These are phyloP conservation scores for Periconia macrospinosa DNA, from an alignment of 2,329 filamentous ascomycete species.

Conservation along the genomic window DNA sequence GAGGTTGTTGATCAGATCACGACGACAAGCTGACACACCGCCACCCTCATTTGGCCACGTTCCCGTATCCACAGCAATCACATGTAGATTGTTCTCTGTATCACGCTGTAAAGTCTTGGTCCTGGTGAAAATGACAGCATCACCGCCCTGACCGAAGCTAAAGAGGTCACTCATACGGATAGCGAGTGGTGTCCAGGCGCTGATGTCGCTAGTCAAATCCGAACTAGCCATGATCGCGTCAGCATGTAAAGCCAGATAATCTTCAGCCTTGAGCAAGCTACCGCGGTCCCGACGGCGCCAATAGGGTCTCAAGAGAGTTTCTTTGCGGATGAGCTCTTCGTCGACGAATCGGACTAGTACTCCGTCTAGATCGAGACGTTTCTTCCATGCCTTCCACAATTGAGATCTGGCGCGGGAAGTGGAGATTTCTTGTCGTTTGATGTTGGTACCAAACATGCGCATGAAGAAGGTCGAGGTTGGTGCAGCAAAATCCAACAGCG, in stretches of 20 bases:
- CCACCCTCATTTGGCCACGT: constrained; percentile 49
- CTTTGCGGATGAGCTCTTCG: constrained; percentile 41
- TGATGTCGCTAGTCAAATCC: constrained; percentile 55
- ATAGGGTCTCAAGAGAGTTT: constrained; percentile 39
- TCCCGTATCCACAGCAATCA: constrained; percentile 46
- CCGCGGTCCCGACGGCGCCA: constrained; percentile 44
- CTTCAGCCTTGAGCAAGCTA: constrained; percentile 39
- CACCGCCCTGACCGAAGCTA: constrained; percentile 57
- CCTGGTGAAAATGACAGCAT: constrained; percentile 54
- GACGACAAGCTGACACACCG: constrained; percentile 46
- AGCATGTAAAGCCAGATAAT: constrained; percentile 46
- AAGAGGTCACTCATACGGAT: constrained; percentile 56
- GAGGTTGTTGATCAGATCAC: constrained; percentile 48
- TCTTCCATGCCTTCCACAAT: constrained; percentile 47
- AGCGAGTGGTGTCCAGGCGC: constrained; percentile 56
- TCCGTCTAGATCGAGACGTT: constrained; percentile 41
- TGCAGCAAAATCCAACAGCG: constrained; percentile 52
- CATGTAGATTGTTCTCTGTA: constrained; percentile 42
- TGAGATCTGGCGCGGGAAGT: constrained; percentile 43
- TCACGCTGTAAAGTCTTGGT: constrained; percentile 52
- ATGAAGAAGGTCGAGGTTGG: constrained; percentile 35
- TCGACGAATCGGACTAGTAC: constrained; percentile 45
- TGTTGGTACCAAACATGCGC: constrained; percentile 42
- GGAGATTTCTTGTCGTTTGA: constrained; percentile 43
- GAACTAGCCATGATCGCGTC: constrained; percentile 56